Evolutionary conservation across 2,329 filamentous ascomycete genomes (phyloP).

Genomic region (Fonsecaea erecta): DNA sequence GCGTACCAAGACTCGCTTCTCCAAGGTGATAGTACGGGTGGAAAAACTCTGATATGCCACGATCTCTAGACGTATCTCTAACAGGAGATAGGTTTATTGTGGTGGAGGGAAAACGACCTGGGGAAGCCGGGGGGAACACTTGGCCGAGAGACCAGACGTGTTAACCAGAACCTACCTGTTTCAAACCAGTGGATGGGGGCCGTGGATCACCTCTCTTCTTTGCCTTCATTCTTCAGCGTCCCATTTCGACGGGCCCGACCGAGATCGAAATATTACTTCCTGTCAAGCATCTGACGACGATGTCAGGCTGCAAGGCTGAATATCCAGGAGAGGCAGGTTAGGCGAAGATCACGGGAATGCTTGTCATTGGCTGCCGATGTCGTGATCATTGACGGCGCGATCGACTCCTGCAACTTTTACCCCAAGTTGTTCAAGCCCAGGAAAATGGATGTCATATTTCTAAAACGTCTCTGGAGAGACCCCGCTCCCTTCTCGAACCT

Average conservation of each 20-base stretch:
- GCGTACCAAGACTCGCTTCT: not conserved
- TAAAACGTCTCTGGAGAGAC: slow-evolving; percentile 8
- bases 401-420: not conserved
- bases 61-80: not conserved
- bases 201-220: not conserved
- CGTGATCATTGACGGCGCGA: slow-evolving; percentile 7
- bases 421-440: not conserved
- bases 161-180: not conserved
- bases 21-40: not conserved
- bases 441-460: slow-evolving; percentile 18
- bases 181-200: not conserved
- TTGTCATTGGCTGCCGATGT: slow-evolving; percentile 8
- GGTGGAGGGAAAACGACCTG: not conserved
- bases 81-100: too few relatives aligned
- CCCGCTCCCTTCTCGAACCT: slow-evolving; percentile 13
- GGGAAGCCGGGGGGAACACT: not conserved
- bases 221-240: not conserved
- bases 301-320: slow-evolving; percentile 1
- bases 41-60: not conserved
- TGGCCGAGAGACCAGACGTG: not conserved
- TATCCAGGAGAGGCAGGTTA: not conserved
- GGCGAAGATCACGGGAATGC: not conserved
- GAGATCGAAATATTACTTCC: not conserved
- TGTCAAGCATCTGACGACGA: too few relatives aligned
- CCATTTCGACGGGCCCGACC: not conserved